Percentiles rank a stretch among this genome's conserved stretches.
Conservation (phyloP, 164 flowering plant species). For the Macadamia tetraphylla region DNA sequence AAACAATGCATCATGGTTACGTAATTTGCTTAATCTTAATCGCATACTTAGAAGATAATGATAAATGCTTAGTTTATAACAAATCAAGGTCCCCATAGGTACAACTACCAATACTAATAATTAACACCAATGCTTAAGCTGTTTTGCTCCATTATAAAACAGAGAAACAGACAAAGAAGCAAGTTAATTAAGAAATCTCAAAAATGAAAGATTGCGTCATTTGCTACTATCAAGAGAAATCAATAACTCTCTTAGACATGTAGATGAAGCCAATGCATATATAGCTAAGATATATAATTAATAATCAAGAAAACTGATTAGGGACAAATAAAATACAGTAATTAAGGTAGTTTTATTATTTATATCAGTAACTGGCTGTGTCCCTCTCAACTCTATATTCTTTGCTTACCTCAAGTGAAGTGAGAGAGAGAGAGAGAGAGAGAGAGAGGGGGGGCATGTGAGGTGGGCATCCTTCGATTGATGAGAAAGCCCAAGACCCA, state of each 20-base stretch:
- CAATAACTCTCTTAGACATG: too few relatives aligned
- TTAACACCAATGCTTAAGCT: neutral
- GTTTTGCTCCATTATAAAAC: neutral
- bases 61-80: neutral
- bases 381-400: neutral
- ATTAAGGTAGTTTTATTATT: too few relatives aligned
- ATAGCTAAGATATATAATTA: too few relatives aligned
- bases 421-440: conserved; percentile 6
- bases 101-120: neutral
- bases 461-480: conserved; percentile 8
- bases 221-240: neutral
- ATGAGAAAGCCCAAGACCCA: conserved; percentile 3
- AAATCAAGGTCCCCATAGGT: neutral
- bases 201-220: neutral
- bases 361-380: neutral
- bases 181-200: neutral
- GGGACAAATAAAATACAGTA: neutral
- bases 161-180: too few relatives aligned
- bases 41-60: too few relatives aligned
- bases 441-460: conserved; percentile 14
- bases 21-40: too few relatives aligned
- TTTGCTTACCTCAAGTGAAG: neutral
- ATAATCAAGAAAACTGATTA: too few relatives aligned
- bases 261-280: too few relatives aligned
- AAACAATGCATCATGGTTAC: too few relatives aligned